Conservation (phyloP, 1,284 basidiomycete species). For the Cryptococcus wingfieldii region DNA sequence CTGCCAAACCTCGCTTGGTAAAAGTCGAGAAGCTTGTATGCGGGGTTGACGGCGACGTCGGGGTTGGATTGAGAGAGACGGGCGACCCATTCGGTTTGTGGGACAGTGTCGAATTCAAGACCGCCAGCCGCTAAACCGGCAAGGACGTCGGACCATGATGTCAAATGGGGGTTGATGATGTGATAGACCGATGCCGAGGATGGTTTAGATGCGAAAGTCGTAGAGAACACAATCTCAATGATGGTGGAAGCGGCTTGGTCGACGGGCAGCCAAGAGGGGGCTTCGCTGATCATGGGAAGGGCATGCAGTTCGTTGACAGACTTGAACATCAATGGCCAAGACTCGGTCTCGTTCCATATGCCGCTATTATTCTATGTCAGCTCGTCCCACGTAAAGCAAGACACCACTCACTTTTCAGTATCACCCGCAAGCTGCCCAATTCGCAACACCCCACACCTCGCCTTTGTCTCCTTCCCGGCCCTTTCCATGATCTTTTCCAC, state of each 20-base stretch:
- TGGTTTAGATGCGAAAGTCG: slow-evolving; percentile 14
- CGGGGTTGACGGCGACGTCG: slow-evolving; percentile 53
- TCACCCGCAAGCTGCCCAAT: slow-evolving; percentile 55
- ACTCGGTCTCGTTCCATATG: slow-evolving; percentile 62
- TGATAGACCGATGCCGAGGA: slow-evolving; percentile 58
- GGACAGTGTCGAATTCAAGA: slow-evolving; percentile 68
- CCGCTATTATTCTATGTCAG: slow-evolving; percentile 42
- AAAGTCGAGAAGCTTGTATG: slow-evolving; percentile 52
- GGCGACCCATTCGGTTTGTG: slow-evolving; percentile 57
- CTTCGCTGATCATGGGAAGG: slow-evolving; percentile 54
- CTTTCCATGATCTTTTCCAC: slow-evolving; percentile 57
- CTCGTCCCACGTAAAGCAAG: background rate
- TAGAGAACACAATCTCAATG: slow-evolving; percentile 51
- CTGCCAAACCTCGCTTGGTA: slow-evolving; percentile 32
- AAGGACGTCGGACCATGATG: slow-evolving; percentile 57
- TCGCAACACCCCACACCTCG: slow-evolving; percentile 51
- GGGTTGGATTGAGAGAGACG: slow-evolving; percentile 49
- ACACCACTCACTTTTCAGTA: slow-evolving; percentile 38
- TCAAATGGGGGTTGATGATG: slow-evolving; percentile 57
- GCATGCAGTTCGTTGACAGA: slow-evolving; percentile 51
- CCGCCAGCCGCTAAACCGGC: slow-evolving; percentile 60
- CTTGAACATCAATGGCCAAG: slow-evolving; percentile 51
- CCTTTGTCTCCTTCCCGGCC: slow-evolving; percentile 34
- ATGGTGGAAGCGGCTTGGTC: slow-evolving; percentile 57
- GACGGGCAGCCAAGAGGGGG: slow-evolving; percentile 59